phyloP scores from a whole-genome alignment of 345 rosid genomes.

The Alliaria petiolata region DNA sequence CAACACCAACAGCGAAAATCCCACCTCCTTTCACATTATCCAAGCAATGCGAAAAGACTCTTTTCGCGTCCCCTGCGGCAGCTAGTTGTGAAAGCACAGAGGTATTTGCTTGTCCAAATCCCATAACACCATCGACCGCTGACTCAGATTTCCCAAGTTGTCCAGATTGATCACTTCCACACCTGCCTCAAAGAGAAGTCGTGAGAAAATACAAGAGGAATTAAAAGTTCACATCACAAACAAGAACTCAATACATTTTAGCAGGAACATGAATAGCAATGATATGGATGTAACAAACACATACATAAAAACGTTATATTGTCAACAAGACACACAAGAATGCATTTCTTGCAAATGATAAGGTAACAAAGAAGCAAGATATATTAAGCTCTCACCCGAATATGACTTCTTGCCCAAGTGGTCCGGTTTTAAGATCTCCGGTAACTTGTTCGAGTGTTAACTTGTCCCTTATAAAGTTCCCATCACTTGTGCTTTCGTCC shows the following conservation, averaged over 20 bases:
- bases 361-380: neutral
- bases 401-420: conserved; percentile 45
- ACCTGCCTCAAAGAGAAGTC: conserved; percentile 36
- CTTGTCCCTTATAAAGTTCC: conserved; percentile 61
- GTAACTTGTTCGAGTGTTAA: conserved; percentile 47
- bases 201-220: neutral
- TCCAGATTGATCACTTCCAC: conserved; percentile 78
- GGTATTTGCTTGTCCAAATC: conserved; percentile 84
- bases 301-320: neutral
- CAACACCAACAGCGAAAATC: conserved; percentile 70
- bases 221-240: neutral
- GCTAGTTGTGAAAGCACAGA: conserved; percentile 87
- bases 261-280: neutral
- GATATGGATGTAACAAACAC: neutral
- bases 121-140: conserved; percentile 89
- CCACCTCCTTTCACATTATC: conserved; percentile 79
- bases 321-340: neutral
- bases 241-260: neutral
- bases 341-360: neutral
- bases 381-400: conserved; percentile 60
- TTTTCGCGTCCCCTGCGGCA: conserved; percentile 55
- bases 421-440: conserved; percentile 48
- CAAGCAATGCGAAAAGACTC: conserved; percentile 76
- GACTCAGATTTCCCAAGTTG: conserved; percentile 52
- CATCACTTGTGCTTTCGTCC: conserved; percentile 75